These are phyloP conservation scores for Aspergillus viridinutans DNA, from an alignment of 2,329 filamentous ascomycete genomes.

Conservation along the genomic window DNA sequence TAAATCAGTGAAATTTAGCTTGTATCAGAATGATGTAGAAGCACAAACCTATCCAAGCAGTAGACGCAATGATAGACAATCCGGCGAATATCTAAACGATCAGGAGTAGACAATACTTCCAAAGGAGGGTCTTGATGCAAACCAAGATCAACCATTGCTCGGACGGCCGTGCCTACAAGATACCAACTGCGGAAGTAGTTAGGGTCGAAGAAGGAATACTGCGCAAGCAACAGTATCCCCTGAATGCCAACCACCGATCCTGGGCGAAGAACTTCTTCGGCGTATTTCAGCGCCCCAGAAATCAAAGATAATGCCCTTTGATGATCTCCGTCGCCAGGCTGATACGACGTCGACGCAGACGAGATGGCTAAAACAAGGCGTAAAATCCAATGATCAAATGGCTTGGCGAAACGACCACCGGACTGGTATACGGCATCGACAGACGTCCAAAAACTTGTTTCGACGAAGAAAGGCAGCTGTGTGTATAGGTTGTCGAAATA, in stretches of 20 bases:
- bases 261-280: constrained; percentile 78
- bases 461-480: constrained; percentile 76
- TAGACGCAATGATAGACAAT: constrained; percentile 90
- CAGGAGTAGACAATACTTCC: constrained; percentile 63
- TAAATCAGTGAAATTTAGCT: neutral
- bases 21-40: neutral
- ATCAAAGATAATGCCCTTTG: constrained; percentile 58
- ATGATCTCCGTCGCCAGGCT: constrained; percentile 60
- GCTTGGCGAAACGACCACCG: constrained; percentile 57
- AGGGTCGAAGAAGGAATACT: constrained; percentile 87
- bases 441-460: constrained; percentile 70
- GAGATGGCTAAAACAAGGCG: constrained; percentile 87
- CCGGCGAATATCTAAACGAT: constrained; percentile 70
- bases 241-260: constrained; percentile 84
- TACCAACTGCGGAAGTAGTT: constrained; percentile 93
- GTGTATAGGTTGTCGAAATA: constrained; percentile 80
- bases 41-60: constrained; percentile 70
- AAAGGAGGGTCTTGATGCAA: constrained; percentile 85
- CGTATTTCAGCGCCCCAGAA: constrained; percentile 66
- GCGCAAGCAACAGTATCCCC: constrained; percentile 76
- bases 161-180: constrained; percentile 81
- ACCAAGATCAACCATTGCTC: constrained; percentile 83
- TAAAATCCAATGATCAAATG: constrained; percentile 76
- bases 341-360: constrained; percentile 67
- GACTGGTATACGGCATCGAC: constrained; percentile 78